Conservation (phyloP, 148 eudicot species). For the Fagopyrum esculentum region DNA sequence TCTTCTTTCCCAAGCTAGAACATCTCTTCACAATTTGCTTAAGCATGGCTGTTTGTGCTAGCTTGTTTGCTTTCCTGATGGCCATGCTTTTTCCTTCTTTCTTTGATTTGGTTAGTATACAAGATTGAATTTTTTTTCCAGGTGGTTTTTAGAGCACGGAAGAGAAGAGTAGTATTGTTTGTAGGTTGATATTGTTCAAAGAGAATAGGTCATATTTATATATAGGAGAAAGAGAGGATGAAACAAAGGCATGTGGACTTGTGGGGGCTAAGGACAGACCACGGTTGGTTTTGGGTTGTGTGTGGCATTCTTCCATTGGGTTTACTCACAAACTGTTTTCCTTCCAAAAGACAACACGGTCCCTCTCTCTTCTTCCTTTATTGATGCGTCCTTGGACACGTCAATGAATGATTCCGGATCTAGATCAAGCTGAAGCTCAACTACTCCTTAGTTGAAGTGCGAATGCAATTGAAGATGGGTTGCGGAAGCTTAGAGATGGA, state of each 20-base stretch:
- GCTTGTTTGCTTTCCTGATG: slow-evolving; percentile 29
- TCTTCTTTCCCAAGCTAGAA: slow-evolving; percentile 35
- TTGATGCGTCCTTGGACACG: too few species aligned
- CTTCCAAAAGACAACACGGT: neutral
- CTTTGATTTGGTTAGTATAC: too few species aligned
- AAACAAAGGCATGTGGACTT: slow-evolving; percentile 3
- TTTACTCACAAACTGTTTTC: neutral
- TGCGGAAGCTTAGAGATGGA: too few species aligned
- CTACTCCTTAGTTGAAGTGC: too few species aligned
- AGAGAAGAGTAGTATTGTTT: neutral
- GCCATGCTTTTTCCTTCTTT: slow-evolving; percentile 22
- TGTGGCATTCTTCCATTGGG: neutral
- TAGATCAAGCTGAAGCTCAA: too few species aligned
- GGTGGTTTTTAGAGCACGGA: too few species aligned
- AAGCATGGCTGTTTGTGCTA: slow-evolving; percentile 31
- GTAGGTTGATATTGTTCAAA: neutral
- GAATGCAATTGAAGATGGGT: too few species aligned
- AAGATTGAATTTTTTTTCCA: too few species aligned
- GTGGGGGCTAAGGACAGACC: slow-evolving; percentile 3
- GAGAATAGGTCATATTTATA: neutral
- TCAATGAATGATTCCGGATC: too few species aligned
- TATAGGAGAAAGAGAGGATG: neutral
- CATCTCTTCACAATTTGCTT: slow-evolving; percentile 51
- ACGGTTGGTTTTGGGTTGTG: too few species aligned
- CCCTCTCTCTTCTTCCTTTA: slow-evolving; percentile 6